These are phyloP conservation scores for Aspergillus biplanus DNA, from an alignment of 495 filamentous ascomycete genomes.

Conservation along the genomic window DNA sequence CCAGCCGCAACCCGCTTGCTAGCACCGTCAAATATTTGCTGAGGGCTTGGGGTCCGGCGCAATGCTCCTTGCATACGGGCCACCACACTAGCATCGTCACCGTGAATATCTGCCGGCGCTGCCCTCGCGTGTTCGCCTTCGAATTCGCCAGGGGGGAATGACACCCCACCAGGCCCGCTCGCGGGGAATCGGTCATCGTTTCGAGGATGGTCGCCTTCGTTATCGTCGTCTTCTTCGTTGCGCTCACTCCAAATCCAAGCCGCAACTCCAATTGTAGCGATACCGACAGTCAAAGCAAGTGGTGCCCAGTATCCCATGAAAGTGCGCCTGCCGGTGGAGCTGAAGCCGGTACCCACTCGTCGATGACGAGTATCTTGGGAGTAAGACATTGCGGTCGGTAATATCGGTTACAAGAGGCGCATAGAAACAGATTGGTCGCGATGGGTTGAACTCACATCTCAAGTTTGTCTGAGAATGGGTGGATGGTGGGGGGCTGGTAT, in stretches of 20 bases:
- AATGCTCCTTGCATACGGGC: conserved; percentile 81
- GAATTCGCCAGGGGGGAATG: conserved; percentile 34
- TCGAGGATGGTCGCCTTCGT: conserved; percentile 57
- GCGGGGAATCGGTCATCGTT: conserved; percentile 44
- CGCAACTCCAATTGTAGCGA: conserved; percentile 80
- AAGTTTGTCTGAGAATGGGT: conserved; percentile 27
- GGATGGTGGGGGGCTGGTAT: conserved; percentile 15
- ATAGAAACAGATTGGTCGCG: conserved; percentile 38
- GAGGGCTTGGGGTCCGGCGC: conserved; percentile 84
- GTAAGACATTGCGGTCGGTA: conserved; percentile 68
- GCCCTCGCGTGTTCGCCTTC: conserved; percentile 37
- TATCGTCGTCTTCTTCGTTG: conserved; percentile 68
- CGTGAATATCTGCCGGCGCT: conserved; percentile 35
- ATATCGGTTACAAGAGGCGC: conserved; percentile 34
- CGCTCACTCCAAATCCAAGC: conserved; percentile 95
- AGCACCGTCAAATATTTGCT: conserved; percentile 82
- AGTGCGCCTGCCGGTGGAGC: conserved; percentile 62
- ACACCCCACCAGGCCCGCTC: conserved; percentile 30
- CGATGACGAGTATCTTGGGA: conserved; percentile 66
- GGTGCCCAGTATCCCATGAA: conserved; percentile 85
- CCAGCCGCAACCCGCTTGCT: conserved; percentile 76
- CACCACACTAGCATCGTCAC: conserved; percentile 67
- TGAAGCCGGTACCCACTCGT: conserved; percentile 54
- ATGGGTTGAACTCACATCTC: conserved; percentile 42
- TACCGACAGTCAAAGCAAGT: conserved; percentile 78